Evolutionary conservation across 2,329 filamentous ascomycete species (phyloP), one percentile per base, ranked within the genome.

Genomic region (Penicillium digitatum): DNA sequence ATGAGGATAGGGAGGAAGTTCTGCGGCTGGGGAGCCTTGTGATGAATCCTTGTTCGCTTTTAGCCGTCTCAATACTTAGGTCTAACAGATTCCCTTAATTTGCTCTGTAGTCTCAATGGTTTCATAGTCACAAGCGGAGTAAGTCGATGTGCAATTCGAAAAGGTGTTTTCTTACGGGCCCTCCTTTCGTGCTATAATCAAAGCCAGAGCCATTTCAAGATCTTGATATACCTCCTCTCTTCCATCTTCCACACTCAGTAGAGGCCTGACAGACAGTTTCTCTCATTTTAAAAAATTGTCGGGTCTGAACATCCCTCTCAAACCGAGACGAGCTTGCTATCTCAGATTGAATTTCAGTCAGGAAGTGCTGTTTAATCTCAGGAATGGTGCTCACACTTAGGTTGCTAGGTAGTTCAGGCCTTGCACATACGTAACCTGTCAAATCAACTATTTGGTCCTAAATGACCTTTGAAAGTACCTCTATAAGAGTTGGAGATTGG

Each of bases 1-100:
- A 70, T 76, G 51, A 64, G 64, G n/a, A 66, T 76, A 51, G 74
- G 74, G 11, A 73, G 63, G 45, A 73, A 61, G 22, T 70, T 69
- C 42, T 76, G 74, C 61, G 69, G 71, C 10, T 76, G 74, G 74
- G 74, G 74, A 10, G 59, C 58, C 24, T 37, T 72, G 29, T 70
- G 54, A 62, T 31, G 46, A 31, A 24, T 29, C 10, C 12, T 42
- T n/a, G 22, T 51, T 34, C 40, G n/a, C 8, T 35, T 24, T 43
- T 38, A 22, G 39, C 12, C 39, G 32, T 14, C 6, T 31, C 8
- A 38, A 35, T 43, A 22, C 26, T 14, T n/a, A 49, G 3, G 34
- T 29, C 20, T n/a, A 26, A 14, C 9, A 26, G 11, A n/a, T n/a
- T 26, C 26, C 14, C 39, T 40, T 20, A 24, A 24, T 39, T 24